Evolutionary conservation across 768 basidiomycete genomes (phyloP).

Genomic region (Coprinellus aureogranulatus): DNA sequence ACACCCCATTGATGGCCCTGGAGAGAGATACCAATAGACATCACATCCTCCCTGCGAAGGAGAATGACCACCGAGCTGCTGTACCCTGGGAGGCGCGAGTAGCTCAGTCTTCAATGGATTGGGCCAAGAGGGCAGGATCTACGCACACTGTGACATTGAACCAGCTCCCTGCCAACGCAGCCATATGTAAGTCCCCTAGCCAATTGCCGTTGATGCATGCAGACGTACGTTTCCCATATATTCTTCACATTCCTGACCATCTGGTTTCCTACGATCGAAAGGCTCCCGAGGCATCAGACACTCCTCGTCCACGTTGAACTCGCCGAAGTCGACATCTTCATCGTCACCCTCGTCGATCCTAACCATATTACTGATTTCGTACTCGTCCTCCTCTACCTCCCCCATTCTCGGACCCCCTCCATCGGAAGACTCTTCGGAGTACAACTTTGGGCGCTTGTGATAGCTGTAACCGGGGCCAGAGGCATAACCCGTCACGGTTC

Average conservation of each 20-base stretch:
- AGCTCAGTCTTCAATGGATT: neutral
- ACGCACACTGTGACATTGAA: neutral
- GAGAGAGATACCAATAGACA: neutral
- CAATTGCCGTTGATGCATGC: too few species aligned
- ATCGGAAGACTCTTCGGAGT: neutral
- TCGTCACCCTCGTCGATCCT: slow-evolving; percentile 32
- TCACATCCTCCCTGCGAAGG: slow-evolving; percentile 18
- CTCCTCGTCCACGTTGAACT: slow-evolving; percentile 19
- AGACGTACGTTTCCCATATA: slow-evolving; percentile 38
- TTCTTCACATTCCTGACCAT: slow-evolving; percentile 36
- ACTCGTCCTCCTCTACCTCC: slow-evolving; percentile 19
- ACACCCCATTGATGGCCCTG: too few species aligned
- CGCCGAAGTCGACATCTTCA: slow-evolving; percentile 12
- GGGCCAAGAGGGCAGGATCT: neutral
- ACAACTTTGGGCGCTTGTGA: neutral
- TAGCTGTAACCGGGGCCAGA: slow-evolving; percentile 9
- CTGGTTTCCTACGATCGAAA: slow-evolving; percentile 31
- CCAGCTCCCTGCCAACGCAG: neutral
- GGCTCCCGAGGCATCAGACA: slow-evolving; percentile 31
- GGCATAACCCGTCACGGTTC: slow-evolving; percentile 19
- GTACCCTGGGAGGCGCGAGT: slow-evolving; percentile 10
- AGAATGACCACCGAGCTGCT: slow-evolving; percentile 30
- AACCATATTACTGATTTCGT: slow-evolving; percentile 26
- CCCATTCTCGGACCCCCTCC: slow-evolving; percentile 19
- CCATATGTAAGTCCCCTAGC: too few species aligned